Evolutionary conservation across 192 early-diverging fungal genomes (phyloP).

Genomic region (Phlyctochytrium bullatum): DNA sequence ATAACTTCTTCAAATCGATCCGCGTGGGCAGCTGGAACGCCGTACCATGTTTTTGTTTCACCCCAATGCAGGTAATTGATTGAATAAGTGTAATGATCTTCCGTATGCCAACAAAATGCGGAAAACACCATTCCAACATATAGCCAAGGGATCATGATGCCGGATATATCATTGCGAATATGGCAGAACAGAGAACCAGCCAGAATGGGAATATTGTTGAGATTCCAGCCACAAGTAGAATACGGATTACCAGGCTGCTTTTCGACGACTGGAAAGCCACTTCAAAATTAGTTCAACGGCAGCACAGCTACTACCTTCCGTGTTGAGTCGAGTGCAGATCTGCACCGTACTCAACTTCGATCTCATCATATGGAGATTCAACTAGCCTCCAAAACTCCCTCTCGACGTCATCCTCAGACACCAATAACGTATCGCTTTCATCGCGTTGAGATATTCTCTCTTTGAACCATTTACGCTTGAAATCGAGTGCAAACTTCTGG

Average conservation of each 20-base stretch:
- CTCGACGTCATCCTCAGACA: conserved; percentile 80
- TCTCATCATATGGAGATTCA: conserved; percentile 79
- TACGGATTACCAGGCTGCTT: conserved; percentile 66
- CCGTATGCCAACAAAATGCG: conserved; percentile 98
- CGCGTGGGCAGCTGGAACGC: conserved; percentile 79
- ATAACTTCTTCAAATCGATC: conserved; percentile 82
- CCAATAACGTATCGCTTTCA: conserved; percentile 16
- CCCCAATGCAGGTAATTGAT: conserved; percentile 96
- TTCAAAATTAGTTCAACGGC: conserved; percentile 24
- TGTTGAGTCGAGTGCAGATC: conserved; percentile 88
- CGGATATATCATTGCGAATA: conserved; percentile 90
- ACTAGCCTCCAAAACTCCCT: conserved; percentile 92
- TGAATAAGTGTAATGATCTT: conserved; percentile 96
- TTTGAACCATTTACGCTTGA: conserved; percentile 76
- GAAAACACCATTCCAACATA: conserved; percentile 96
- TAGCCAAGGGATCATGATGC: conserved; percentile 97
- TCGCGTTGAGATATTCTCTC: conserved; percentile 26
- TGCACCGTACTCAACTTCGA: conserved; percentile 95
- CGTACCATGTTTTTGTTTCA: conserved; percentile 98
- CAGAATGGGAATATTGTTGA: conserved; percentile 82
- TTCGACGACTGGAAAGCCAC: conserved; percentile 80
- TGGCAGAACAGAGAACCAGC: conserved; percentile 80
- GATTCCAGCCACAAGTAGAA: conserved; percentile 76
- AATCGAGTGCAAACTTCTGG: conserved; percentile 72
- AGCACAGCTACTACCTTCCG: conserved; percentile 65